Base-by-base conservation (phyloP, 2,329 filamentous ascomycete species). In the Parafenestella ontariensis region DNA sequence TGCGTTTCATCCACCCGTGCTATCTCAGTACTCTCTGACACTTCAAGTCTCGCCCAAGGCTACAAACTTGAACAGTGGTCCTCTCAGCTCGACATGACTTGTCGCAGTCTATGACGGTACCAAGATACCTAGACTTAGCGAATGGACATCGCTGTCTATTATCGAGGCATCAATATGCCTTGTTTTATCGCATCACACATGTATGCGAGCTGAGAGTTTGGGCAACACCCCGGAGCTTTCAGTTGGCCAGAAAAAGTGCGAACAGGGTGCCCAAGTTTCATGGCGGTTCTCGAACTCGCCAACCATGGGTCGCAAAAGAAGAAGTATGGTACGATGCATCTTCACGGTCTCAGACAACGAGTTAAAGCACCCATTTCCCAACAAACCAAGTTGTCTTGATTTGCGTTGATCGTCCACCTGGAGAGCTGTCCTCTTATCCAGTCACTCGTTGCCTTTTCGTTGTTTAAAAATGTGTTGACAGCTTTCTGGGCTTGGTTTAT, bases 1-100 rank as follows among this genome's bases (percentile, higher is more conserved):
- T 37, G 37, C 11, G 54, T 54, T 57, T 57, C 54, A 57, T 33
- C 23, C 40, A 23, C 28, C 41, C 36, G 28, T 47, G 46, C 21
- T 50, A 46, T 46, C 40, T 50, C 33, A 37, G 37, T 34, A 46
- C n/a, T n/a, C 42, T 54, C 50, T 31, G 46, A 57, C 54, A 50
- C 26, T 24, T 23, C 18, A 26, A 50, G 54, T 54, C 54, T 57
- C 54, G 46, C 49, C 46, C 46, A 42, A 33, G 45, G 28, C 40
- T 29, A 23, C 18, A 42, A 45, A 23, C 54, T 17, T 23, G 7
- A 21, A 21, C 17, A 39, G 23, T 10, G n/a, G 4, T 39, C 26
- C 36, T 43, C 49, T 46, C 41, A 41, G 46, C 29, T 42, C 34
- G 26, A 41, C 28, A 46, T 37, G 20, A 15, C 36, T 45, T 37